Conservation (phyloP, 192 early-diverging fungal genomes). For the Coemansia aciculifera region DNA sequence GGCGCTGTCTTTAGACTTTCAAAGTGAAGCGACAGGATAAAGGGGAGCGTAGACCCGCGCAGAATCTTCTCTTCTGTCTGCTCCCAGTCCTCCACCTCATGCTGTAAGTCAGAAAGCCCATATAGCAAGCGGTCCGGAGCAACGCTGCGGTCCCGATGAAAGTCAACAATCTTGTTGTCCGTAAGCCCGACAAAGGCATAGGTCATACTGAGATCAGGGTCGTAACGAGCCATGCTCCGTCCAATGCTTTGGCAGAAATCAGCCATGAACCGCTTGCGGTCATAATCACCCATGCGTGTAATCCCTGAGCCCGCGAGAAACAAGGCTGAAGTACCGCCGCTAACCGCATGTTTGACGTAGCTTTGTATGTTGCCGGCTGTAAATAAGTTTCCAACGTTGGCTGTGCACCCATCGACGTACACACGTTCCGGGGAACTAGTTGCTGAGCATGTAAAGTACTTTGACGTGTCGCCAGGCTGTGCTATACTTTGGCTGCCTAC, state of each 20-base stretch:
- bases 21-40: slow-evolving; percentile 50
- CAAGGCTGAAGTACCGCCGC: slow-evolving; percentile 40
- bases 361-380: slow-evolving; percentile 19
- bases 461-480: slow-evolving; percentile 49
- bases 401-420: slow-evolving; percentile 50
- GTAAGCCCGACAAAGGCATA: slow-evolving; percentile 53
- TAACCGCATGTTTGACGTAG: slow-evolving; percentile 43
- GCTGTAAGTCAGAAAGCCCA: slow-evolving; percentile 47
- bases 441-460: slow-evolving; percentile 36
- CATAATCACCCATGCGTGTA: slow-evolving; percentile 40
- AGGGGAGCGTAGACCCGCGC: slow-evolving; percentile 47
- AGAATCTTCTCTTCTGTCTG: slow-evolving; percentile 35
- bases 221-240: slow-evolving; percentile 33
- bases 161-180: slow-evolving; percentile 44
- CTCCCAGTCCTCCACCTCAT: slow-evolving; percentile 55
- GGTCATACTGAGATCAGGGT: slow-evolving; percentile 54
- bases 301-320: slow-evolving; percentile 49
- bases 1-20: slow-evolving; percentile 43
- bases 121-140: slow-evolving; percentile 17
- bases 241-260: slow-evolving; percentile 34
- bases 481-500: slow-evolving; percentile 37
- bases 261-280: slow-evolving; percentile 35
- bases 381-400: slow-evolving; percentile 25
- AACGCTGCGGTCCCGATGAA: slow-evolving; percentile 43
- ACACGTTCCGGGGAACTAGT: slow-evolving; percentile 22